Evolutionary conservation across 2,329 filamentous ascomycete species (phyloP), one percentile per base, ranked within the genome.

Genomic region (Pyrenophora graminea): DNA sequence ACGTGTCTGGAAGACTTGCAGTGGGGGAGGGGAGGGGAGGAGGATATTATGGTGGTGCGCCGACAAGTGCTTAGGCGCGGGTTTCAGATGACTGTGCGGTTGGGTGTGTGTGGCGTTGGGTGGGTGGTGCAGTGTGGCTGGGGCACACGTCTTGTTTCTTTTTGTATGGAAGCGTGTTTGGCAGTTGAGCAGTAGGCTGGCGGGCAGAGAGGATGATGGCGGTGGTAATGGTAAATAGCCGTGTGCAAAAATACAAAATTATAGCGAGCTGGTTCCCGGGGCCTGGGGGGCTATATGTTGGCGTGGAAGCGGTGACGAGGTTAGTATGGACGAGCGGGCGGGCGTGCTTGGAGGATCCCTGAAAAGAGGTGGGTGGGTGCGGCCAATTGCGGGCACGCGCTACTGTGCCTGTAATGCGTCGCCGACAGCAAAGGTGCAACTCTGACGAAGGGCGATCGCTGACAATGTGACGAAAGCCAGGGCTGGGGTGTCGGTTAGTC

Each of bases 241-340:
- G 19, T 31, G 10, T 36, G n/a, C 21, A 15, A 48, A 58, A 21
- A 21, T 21, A 21, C 19, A 21, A 21, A 46, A 53, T 41, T 45
- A 39, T 51, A 44, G 15, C 13, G 42, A 51, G 39, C 37, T 38
- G 19, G 43, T 19, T 50, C 36, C 54, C 53, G 59, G 61, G 61
- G 61, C 59, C 48, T 45, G 48, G 48, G 53, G 43, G 56, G 45
- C 56, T 66, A 63, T 63, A 64, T 61, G 62, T 46, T 43, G 51
- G 51, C 25, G 59, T 36, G 25, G 45, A 53, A 59, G 63, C 63
- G 63, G 63, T 66, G 63, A 66, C 63, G 62, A 61, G 48, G 40
- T 39, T 51, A 39, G 48, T 49, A 39, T 51, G 43, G 51, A 53
- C 55, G 53, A 43, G 51, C 41, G 61, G 45, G 55, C 45, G 55